phyloP scores from a whole-genome alignment of 345 rosid species.

The Chamaenerion angustifolium region DNA sequence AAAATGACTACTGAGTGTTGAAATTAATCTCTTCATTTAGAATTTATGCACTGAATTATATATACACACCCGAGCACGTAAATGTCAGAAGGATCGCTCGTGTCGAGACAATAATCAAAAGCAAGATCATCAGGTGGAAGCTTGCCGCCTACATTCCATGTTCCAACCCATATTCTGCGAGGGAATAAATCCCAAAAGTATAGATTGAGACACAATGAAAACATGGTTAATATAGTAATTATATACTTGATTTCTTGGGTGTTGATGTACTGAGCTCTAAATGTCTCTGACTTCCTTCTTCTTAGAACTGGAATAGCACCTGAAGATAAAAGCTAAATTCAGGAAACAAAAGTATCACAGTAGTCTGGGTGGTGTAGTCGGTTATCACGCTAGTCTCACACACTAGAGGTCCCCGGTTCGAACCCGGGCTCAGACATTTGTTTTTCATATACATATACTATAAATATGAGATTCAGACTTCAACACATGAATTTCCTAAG shows the following conservation, averaged over 20 bases:
- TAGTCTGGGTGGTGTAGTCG: slow-evolving; percentile 65
- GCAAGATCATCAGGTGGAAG: slow-evolving; percentile 79
- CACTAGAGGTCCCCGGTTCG: slow-evolving; percentile 63
- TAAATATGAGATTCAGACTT: too few relatives aligned
- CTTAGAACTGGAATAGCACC: slow-evolving; percentile 38
- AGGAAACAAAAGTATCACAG: too few relatives aligned
- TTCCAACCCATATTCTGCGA: slow-evolving; percentile 52
- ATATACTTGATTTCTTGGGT: slow-evolving; percentile 60
- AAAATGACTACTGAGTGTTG: too few relatives aligned
- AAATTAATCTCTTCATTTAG: too few relatives aligned
- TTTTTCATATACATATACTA: too few relatives aligned
- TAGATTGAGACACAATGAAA: too few relatives aligned
- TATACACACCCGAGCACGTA: slow-evolving; percentile 68
- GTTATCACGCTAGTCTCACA: slow-evolving; percentile 70
- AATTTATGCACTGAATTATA: neutral
- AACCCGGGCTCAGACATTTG: slow-evolving; percentile 41
- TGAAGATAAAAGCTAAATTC: too few relatives aligned
- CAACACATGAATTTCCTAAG: too few relatives aligned
- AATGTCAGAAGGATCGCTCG: slow-evolving; percentile 69
- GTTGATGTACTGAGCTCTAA: slow-evolving; percentile 65
- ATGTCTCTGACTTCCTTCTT: slow-evolving; percentile 77
- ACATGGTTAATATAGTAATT: too few relatives aligned
- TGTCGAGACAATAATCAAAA: slow-evolving; percentile 75
- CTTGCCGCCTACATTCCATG: slow-evolving; percentile 93
- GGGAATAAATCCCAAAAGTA: too few relatives aligned